Base-by-base conservation (phyloP, 257 asterid genomes). In the Capsicum rhomboideum region DNA sequence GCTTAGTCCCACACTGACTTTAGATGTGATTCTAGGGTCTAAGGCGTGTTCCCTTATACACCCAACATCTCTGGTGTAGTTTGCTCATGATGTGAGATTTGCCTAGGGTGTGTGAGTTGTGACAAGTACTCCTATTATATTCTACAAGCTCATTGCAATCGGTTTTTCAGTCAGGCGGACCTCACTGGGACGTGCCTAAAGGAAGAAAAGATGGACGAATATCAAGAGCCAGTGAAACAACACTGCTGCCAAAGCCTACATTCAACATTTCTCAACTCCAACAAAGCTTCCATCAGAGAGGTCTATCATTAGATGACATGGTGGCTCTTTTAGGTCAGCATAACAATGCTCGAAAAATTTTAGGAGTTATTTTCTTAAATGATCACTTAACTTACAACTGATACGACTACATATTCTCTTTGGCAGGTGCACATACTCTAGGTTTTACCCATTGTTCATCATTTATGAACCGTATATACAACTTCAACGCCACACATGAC, bases 371-470 rank as follows among this genome's bases (percentile, higher is more conserved):
- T 16, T 28, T 20, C 72, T 23, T 44, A 78, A 50, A 21, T 71
- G 61, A 0, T 49, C 86, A 34, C 10, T 14, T 21, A 59, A 74
- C 6, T 28, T 12, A 11, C 56, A 49, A 40, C 50, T 77, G 42
- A 80, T 77, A 55, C 12, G 21, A 20, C 50, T 8, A 34, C 23
- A 1, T 46, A 42, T 17, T 16, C 2, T 63, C 28, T 31, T 71
- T 54, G 82, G 86, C 92, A 91, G 99, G 99, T 61, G 98, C 89
- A 2, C 99, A 96, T 88, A 96, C 97, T 0, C 53, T 96, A 20
- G 99, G 99, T 13, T 93, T 96, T 82, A 88, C 98, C 3, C 98
- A 96, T 46, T 96, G 98, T 83, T 91, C 98, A 4, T 90, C 97
- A 37, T 94, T 94, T 82, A 78, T 91, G 52, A 88, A 83, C 54